Evolutionary conservation across 106 monocot species (phyloP).

Genomic region (Narthecium ossifragum): DNA sequence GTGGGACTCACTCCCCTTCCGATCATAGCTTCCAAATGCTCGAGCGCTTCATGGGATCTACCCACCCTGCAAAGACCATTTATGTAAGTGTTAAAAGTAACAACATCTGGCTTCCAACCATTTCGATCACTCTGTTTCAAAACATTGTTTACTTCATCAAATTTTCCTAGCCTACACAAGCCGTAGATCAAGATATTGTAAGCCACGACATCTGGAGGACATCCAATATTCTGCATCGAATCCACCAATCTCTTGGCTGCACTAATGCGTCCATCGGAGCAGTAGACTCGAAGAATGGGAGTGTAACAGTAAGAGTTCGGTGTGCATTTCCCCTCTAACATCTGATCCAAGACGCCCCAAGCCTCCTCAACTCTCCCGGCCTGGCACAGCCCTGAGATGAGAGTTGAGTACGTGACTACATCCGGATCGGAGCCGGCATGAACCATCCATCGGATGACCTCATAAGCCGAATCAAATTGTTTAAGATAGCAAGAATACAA

Average conservation of each 20-base stretch:
- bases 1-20: not conserved
- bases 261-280: not conserved
- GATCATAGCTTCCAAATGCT: constrained; percentile 6
- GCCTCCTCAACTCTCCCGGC: constrained; percentile 9
- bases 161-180: constrained; percentile 3
- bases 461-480: not conserved
- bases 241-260: not conserved
- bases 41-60: constrained; percentile 2
- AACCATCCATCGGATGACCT: not conserved
- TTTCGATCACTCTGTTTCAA: not conserved
- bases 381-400: not conserved
- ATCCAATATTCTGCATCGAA: constrained; percentile 1
- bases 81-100: constrained; percentile 17
- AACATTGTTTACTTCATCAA: constrained; percentile 2
- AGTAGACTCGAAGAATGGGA: constrained; percentile 4
- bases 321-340: not conserved
- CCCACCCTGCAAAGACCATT: constrained; percentile 14
- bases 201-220: constrained; percentile 3
- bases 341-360: not conserved
- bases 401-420: constrained; percentile 4
- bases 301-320: constrained; percentile 3
- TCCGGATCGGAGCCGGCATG: not conserved
- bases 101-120: constrained; percentile 11
- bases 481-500: not conserved
- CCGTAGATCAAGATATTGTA: constrained; percentile 8